These are phyloP conservation scores for Gliomastix tumulicola DNA, from an alignment of 2,329 filamentous ascomycete genomes.

Conservation along the genomic window DNA sequence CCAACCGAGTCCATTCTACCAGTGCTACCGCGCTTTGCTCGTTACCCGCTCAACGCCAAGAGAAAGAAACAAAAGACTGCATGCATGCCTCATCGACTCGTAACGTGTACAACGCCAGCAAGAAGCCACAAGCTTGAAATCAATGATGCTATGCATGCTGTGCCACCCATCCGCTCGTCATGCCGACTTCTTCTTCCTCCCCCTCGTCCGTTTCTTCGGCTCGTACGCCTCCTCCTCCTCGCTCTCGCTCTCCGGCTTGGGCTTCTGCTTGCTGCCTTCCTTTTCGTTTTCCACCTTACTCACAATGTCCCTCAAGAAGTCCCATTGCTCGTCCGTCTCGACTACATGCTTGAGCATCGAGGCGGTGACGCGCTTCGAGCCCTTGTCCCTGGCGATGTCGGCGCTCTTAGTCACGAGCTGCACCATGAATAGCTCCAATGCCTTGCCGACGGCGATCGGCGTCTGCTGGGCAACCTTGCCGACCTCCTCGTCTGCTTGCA, in stretches of 20 bases:
- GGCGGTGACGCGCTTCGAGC: constrained; percentile 83
- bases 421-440: constrained; percentile 96
- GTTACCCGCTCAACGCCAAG: too few relatives aligned
- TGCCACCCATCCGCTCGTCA: not conserved
- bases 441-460: constrained; percentile 91
- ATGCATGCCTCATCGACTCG: too few relatives aligned
- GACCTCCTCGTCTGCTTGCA: constrained; percentile 98
- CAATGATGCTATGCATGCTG: too few relatives aligned
- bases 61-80: too few relatives aligned
- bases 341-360: constrained; percentile 90
- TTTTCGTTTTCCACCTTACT: constrained; percentile 67
- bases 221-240: constrained; percentile 42
- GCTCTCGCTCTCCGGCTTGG: constrained; percentile 41
- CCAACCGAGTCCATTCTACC: too few relatives aligned
- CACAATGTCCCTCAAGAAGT: constrained; percentile 89
- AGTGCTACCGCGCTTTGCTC: too few relatives aligned
- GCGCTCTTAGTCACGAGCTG: constrained; percentile 85
- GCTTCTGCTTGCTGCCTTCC: constrained; percentile 24
- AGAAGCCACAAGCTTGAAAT: too few relatives aligned
- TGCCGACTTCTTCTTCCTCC: constrained; percentile 39
- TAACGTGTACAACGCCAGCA: too few relatives aligned
- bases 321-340: constrained; percentile 82
- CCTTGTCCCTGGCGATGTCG: constrained; percentile 72
- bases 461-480: constrained; percentile 98
- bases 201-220: constrained; percentile 38